Evolutionary conservation across 306 rosid species (phyloP), one percentile per base, ranked within the genome.

Genomic region (Dalbergia cultrata): DNA sequence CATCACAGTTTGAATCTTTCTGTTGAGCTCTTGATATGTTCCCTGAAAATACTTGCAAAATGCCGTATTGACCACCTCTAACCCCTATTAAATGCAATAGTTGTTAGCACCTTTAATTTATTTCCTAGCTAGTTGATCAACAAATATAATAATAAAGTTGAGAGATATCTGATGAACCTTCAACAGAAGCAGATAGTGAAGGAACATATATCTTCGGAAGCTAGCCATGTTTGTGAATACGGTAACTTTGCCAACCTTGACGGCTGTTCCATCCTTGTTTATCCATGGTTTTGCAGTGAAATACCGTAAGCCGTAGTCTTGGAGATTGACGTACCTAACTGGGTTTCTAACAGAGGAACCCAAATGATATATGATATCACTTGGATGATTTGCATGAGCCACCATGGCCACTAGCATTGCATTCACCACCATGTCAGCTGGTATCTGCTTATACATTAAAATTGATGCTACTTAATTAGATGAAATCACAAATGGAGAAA

Each of bases 351-450:
- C 52, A 0, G 98, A 94, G 64, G 98, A 92, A 11, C 95, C 94
- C 33, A 94, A 87, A 1, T 94, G 98, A 33, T 94, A 94, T 35
- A 92, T 83, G 10, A 3, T 3, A 60, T 82, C 80, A 68, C 81
- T 72, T 54, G 80, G 85, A 6, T 87, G 68, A 56, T 92, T 77
- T 49, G 91, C 89, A 68, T 88, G 94, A 57, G 84, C 90, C 37
- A 74, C 86, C 87, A 92, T 90, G 0, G 93, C 85, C 41, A 83
- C 93, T 7, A 92, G 72, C 9, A 89, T 90, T 13, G 98, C 82
- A 82, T 92, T 94, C 70, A 94, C 97, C 78, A 94, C 98, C 86
- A 90, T 75, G 31, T 94, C 98, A 1, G 94, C 98, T 4, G 98
- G 98, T 26, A 92, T 83, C 98, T 93, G 88, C 26, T 13, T 73